These are phyloP conservation scores for Xerocomus brunneocitrinus DNA, from an alignment of 768 basidiomycete genomes.

Conservation along the genomic window DNA sequence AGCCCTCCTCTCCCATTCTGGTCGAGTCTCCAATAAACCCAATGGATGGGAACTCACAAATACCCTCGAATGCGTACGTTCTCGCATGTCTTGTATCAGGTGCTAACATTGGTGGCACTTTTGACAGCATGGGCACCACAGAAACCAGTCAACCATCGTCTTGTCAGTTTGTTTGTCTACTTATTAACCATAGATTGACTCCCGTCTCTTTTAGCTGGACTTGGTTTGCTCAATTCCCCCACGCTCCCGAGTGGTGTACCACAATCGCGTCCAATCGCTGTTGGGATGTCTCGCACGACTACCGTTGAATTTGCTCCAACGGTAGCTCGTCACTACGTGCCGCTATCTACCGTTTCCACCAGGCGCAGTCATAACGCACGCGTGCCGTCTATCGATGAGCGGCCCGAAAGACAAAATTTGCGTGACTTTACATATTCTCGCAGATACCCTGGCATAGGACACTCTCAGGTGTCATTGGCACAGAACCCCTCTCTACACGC, in stretches of 20 bases:
- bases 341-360: conserved; percentile 26
- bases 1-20: conserved; percentile 2
- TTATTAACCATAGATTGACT: background rate
- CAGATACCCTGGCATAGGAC: conserved; percentile 8
- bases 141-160: background rate
- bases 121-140: conserved; percentile 35
- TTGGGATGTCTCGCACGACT: conserved; percentile 37
- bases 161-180: conserved; percentile 8
- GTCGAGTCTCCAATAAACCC: background rate
- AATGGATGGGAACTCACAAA: background rate
- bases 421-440: conserved; percentile 12
- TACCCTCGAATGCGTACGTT: conserved; percentile 8
- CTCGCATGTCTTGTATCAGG: background rate
- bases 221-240: conserved; percentile 1
- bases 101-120: conserved; percentile 7
- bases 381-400: conserved; percentile 5
- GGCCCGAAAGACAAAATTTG: conserved; percentile 2
- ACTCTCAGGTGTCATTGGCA: conserved; percentile 14
- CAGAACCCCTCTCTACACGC: conserved; percentile 14
- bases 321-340: conserved; percentile 24
- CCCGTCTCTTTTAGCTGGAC: conserved; percentile 8
- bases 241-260: background rate
- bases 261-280: conserved; percentile 1
- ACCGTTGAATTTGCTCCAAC: conserved; percentile 52
- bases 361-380: conserved; percentile 17